A percentile compares a stretch with the other conserved stretches of the same genome.
phyloP scores from a whole-genome alignment of 169 alveolate genomes.

The Amoebophrya sp. region DNA sequence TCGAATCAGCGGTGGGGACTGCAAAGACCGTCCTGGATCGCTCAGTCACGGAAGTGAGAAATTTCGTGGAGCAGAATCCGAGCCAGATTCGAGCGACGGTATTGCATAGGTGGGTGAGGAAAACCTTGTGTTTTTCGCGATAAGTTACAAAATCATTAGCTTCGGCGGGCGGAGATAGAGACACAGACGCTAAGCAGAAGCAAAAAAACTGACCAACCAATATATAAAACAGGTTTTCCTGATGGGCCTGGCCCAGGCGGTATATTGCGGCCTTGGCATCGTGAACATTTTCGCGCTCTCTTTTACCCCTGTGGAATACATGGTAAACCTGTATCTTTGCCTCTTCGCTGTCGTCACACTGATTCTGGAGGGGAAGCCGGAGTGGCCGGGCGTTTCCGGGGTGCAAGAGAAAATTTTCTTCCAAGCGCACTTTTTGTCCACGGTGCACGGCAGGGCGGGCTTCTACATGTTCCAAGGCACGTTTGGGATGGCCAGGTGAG shows the following conservation, averaged over 20 bases:
- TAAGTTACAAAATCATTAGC: too few species aligned
- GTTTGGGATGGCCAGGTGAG: background rate
- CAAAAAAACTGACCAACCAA: too few species aligned
- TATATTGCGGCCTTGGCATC: background rate
- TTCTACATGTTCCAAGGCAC: conserved; percentile 9
- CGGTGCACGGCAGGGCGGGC: background rate
- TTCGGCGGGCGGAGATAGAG: too few species aligned
- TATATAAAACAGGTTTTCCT: background rate
- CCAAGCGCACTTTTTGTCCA: conserved; percentile 12
- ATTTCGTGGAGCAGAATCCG: background rate
- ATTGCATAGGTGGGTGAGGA: too few species aligned
- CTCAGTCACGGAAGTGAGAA: background rate
- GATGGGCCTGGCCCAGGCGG: background rate
- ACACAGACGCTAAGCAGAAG: too few species aligned
- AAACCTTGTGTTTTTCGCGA: too few species aligned
- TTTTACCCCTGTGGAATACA: background rate
- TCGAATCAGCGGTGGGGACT: background rate
- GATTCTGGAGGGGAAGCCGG: background rate
- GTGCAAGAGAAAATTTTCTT: background rate
- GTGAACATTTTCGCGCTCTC: background rate
- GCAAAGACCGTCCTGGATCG: background rate
- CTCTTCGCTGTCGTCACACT: background rate
- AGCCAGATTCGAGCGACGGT: background rate
- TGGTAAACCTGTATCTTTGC: background rate
- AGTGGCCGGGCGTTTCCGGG: background rate